phyloP scores from a whole-genome alignment of 495 filamentous ascomycete genomes.

The Xylaria grammica region DNA sequence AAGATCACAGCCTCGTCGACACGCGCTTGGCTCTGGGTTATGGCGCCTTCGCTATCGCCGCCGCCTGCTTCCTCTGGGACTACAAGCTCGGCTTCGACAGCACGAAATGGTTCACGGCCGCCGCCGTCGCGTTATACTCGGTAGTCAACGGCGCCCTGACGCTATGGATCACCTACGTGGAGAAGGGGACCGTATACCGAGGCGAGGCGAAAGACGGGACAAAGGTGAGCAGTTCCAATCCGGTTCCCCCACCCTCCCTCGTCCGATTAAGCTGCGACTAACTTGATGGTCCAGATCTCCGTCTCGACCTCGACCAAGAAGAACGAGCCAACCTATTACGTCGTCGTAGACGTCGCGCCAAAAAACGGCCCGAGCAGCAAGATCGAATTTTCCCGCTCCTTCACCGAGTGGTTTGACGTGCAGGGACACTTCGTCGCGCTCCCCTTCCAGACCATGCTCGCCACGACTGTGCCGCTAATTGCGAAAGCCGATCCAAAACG shows the following conservation, averaged over 20 bases:
- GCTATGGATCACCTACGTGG: conserved; percentile 84
- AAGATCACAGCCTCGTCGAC: conserved; percentile 80
- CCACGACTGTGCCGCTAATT: conserved; percentile 69
- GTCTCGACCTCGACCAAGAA: conserved; percentile 74
- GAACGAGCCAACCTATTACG: conserved; percentile 76
- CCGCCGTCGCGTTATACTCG: conserved; percentile 80
- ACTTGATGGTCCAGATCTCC: conserved; percentile 55
- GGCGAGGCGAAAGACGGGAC: conserved; percentile 59
- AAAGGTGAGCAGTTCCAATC: conserved; percentile 29
- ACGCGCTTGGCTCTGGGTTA: conserved; percentile 85
- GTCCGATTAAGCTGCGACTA: neutral
- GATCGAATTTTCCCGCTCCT: conserved; percentile 66
- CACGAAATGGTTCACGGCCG: conserved; percentile 75
- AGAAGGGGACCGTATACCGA: conserved; percentile 79
- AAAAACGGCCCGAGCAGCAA: conserved; percentile 53
- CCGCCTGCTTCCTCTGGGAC: conserved; percentile 85
- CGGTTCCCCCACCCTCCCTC: neutral
- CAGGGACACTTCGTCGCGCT: conserved; percentile 81
- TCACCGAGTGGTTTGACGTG: conserved; percentile 84
- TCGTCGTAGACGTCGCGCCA: conserved; percentile 64
- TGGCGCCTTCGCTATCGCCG: conserved; percentile 77
- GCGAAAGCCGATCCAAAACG: conserved; percentile 69
- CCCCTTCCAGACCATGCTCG: conserved; percentile 84
- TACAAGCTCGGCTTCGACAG: conserved; percentile 87
- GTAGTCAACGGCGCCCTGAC: conserved; percentile 78